Evolutionary conservation across 2,329 filamentous ascomycete genomes (phyloP).

Genomic region (Rutstroemia sp.): DNA sequence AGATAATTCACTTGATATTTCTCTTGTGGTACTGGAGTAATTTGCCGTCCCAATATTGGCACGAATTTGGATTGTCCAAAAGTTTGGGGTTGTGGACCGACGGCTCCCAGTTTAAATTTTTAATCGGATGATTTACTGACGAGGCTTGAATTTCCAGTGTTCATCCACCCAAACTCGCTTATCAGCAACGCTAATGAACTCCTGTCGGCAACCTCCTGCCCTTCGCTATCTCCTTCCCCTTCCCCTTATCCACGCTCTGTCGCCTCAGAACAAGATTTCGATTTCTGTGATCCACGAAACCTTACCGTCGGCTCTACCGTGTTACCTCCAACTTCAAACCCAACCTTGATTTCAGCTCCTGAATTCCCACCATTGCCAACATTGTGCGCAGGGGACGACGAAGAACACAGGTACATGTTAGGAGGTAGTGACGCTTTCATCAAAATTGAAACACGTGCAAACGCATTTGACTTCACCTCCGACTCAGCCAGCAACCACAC

Average conservation of each 20-base stretch:
- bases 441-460: constrained; percentile 38
- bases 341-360: constrained; percentile 38
- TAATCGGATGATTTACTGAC: constrained; percentile 1
- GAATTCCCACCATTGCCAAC: constrained; percentile 61
- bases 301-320: constrained; percentile 60
- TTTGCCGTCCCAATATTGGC: neutral
- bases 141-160: constrained; percentile 39
- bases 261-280: constrained; percentile 60
- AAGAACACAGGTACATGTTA: constrained; percentile 43
- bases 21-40: neutral
- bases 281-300: constrained; percentile 89
- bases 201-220: constrained; percentile 65
- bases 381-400: constrained; percentile 55
- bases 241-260: constrained; percentile 67
- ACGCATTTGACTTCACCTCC: constrained; percentile 37
- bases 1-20: neutral
- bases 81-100: too few species aligned
- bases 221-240: constrained; percentile 81
- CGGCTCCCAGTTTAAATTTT: too few species aligned
- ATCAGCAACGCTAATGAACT: constrained; percentile 60
- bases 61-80: neutral
- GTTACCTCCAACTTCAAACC: constrained; percentile 18
- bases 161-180: constrained; percentile 60
- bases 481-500: constrained; percentile 42
- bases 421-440: constrained; percentile 28